Percentiles rank a stretch among this genome's conserved stretches.
Evolutionary conservation across 2,329 filamentous ascomycete species (phyloP).

Genomic region (Cercospora nicotianae): DNA sequence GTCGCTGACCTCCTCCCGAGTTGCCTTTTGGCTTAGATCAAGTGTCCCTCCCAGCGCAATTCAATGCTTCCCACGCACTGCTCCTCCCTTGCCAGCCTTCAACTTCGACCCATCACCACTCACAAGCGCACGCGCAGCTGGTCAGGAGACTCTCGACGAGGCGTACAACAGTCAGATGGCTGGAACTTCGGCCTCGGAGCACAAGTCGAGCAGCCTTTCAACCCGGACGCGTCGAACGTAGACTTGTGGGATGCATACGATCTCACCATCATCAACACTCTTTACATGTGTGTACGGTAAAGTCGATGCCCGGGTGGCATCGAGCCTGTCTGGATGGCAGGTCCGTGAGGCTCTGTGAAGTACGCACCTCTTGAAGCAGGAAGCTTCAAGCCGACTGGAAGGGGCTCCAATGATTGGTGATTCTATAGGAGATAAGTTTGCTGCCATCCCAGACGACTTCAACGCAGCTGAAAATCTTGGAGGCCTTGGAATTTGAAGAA

Average conservation of each 20-base stretch:
- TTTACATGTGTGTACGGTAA: background rate
- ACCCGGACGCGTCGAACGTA: background rate
- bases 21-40: background rate
- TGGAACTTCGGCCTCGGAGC: background rate
- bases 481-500: background rate
- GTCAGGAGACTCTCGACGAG: background rate
- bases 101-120: background rate
- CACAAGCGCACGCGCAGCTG: background rate
- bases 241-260: background rate
- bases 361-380: too few relatives aligned
- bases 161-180: background rate
- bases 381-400: too few relatives aligned
- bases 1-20: background rate
- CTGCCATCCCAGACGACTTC: background rate
- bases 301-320: slow-evolving; percentile 5
- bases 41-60: too few relatives aligned
- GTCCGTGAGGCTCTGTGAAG: too few relatives aligned
- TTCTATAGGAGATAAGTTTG: background rate
- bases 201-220: background rate
- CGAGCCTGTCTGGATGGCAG: slow-evolving; percentile 4
- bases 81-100: background rate
- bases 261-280: background rate
- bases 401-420: too few relatives aligned
- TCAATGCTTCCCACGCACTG: too few relatives aligned
- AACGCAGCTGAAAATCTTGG: background rate